Evolutionary conservation across 2,329 filamentous ascomycete genomes (phyloP).

Genomic region (Arthrobotrys conoides): DNA sequence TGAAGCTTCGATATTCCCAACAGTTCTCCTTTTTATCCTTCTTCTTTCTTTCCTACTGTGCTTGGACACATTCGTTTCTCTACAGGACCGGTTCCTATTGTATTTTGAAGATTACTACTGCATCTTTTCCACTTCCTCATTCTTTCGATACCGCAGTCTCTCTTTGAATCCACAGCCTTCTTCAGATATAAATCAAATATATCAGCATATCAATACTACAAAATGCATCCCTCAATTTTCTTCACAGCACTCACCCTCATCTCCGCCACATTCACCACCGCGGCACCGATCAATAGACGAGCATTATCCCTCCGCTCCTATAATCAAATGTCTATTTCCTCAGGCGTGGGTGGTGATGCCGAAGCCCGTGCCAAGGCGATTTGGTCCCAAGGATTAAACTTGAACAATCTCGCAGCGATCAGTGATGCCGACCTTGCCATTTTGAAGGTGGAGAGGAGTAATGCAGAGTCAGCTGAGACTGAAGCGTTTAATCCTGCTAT

Average conservation of each 20-base stretch:
- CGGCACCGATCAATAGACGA: slow-evolving; percentile 51
- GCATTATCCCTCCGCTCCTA: slow-evolving; percentile 65
- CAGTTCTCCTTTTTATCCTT: slow-evolving; percentile 8
- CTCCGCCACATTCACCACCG: slow-evolving; percentile 46
- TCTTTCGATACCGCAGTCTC: slow-evolving; percentile 2
- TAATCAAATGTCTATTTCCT: slow-evolving; percentile 70
- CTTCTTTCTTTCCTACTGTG: slow-evolving; percentile 14
- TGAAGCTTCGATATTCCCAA: slow-evolving; percentile 56
- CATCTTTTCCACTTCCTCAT: not conserved
- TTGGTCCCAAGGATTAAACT: slow-evolving; percentile 67
- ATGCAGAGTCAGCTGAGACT: slow-evolving; percentile 72
- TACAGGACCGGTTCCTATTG: slow-evolving; percentile 49
- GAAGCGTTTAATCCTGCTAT: slow-evolving; percentile 73
- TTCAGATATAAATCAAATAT: not conserved
- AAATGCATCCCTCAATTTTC: slow-evolving; percentile 56
- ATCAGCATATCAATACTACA: not conserved
- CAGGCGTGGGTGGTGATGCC: slow-evolving; percentile 69
- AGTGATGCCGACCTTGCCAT: slow-evolving; percentile 70
- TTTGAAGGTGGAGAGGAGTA: slow-evolving; percentile 71
- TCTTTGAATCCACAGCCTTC: not conserved
- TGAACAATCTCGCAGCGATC: slow-evolving; percentile 68
- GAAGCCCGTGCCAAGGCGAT: slow-evolving; percentile 68
- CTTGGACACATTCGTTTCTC: slow-evolving; percentile 56
- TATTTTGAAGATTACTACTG: slow-evolving; percentile 4
- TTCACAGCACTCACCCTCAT: slow-evolving; percentile 51